Percentiles rank a stretch among this genome's conserved stretches.
Evolutionary conservation across 371 early-diverging fungal species (phyloP).

Genomic region (Apophysomyces elegans): DNA sequence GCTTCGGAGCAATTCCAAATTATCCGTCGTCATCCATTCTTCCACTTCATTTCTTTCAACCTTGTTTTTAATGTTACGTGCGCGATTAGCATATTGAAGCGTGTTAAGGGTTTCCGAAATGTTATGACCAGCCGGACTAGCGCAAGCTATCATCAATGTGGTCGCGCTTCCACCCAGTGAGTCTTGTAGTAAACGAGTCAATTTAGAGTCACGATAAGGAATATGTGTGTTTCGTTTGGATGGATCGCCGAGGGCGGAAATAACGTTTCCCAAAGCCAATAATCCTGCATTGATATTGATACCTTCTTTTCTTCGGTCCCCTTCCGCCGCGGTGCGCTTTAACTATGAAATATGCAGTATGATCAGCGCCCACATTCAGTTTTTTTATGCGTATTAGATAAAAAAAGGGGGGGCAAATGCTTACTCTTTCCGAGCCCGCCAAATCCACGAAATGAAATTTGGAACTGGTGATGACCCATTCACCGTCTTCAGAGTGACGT

Average conservation of each 20-base stretch:
- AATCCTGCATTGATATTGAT: slow-evolving; percentile 98
- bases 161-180: slow-evolving; percentile 94
- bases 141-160: slow-evolving; percentile 94
- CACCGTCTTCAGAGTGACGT: slow-evolving; percentile 38
- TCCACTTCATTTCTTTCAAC: slow-evolving; percentile 72
- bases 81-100: slow-evolving; percentile 89
- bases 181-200: slow-evolving; percentile 96
- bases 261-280: slow-evolving; percentile 98
- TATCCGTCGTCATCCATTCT: slow-evolving; percentile 68
- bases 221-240: slow-evolving; percentile 69
- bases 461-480: slow-evolving; percentile 68
- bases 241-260: slow-evolving; percentile 95
- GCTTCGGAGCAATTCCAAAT: slow-evolving; percentile 58
- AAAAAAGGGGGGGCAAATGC: not conserved
- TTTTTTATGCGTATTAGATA: slow-evolving; percentile 30
- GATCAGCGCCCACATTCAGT: not conserved
- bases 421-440: slow-evolving; percentile 96
- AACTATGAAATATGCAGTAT: slow-evolving; percentile 44
- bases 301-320: slow-evolving; percentile 95
- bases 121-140: slow-evolving; percentile 80
- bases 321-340: slow-evolving; percentile 94
- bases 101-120: slow-evolving; percentile 92
- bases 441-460: slow-evolving; percentile 99
- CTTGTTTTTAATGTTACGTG: slow-evolving; percentile 85
- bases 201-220: slow-evolving; percentile 98